These are phyloP conservation scores for Aspergillus aculeatus DNA, from an alignment of 2,329 filamentous ascomycete species.

Conservation along the genomic window DNA sequence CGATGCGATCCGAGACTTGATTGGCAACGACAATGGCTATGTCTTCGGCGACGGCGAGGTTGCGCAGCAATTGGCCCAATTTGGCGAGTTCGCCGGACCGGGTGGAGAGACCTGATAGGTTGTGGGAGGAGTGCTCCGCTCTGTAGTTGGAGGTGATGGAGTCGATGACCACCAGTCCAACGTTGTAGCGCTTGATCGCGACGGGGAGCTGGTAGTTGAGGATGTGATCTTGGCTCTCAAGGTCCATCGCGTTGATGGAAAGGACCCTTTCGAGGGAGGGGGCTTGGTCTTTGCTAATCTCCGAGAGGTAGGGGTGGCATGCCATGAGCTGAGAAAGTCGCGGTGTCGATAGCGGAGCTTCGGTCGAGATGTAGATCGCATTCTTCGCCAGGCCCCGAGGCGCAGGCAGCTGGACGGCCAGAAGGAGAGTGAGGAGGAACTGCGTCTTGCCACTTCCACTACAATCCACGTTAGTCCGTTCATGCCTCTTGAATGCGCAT, in stretches of 20 bases:
- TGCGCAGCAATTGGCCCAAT: slow-evolving; percentile 70
- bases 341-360: slow-evolving; percentile 76
- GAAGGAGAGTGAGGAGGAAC: slow-evolving; percentile 78
- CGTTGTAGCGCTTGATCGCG: slow-evolving; percentile 69
- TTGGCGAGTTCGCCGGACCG: slow-evolving; percentile 74
- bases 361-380: slow-evolving; percentile 93
- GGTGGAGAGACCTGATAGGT: slow-evolving; percentile 61
- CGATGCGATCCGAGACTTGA: slow-evolving; percentile 89
- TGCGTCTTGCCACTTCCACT: slow-evolving; percentile 94
- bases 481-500: background rate
- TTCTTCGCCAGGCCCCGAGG: slow-evolving; percentile 68
- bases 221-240: slow-evolving; percentile 95
- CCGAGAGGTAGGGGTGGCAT: slow-evolving; percentile 61
- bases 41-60: slow-evolving; percentile 70
- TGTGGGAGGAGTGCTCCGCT: slow-evolving; percentile 63
- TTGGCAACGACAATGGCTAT: slow-evolving; percentile 90
- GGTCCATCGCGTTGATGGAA: slow-evolving; percentile 79
- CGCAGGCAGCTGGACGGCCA: slow-evolving; percentile 76
- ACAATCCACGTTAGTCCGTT: slow-evolving; percentile 8
- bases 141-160: slow-evolving; percentile 95
- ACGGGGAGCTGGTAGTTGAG: slow-evolving; percentile 89
- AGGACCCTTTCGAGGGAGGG: slow-evolving; percentile 75
- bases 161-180: slow-evolving; percentile 84
- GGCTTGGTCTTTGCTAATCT: slow-evolving; percentile 37
- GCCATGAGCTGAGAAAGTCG: slow-evolving; percentile 77